Evolutionary conservation across 192 early-diverging fungal species (phyloP), one percentile per base, ranked within the genome.

Genomic region (Paraglomus brasilianum): DNA sequence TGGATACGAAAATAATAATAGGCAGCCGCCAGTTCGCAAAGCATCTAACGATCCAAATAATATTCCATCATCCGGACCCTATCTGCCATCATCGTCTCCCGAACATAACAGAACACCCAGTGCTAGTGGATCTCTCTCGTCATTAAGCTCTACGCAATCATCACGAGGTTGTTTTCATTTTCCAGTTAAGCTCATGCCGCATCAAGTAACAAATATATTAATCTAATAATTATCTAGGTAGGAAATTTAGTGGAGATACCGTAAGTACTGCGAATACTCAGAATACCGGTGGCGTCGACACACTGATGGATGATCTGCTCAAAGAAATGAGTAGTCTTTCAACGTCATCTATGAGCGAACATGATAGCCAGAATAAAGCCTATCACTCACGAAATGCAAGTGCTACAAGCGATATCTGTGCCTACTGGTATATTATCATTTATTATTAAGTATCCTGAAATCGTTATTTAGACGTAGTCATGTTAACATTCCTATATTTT

Each of bases 361-460:
- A 66, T 3, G 69, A 17, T 56, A 17, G 19, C 36, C 1, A 56
- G 15, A 21, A 1, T 6, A n/a, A n/a, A n/a, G 17, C 53, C 53
- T 14, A 19, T 45, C 42, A 56, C n/a, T n/a, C n/a, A 15, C 11
- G 45, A 1, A 53, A 53, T 24, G 46, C 21, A 22, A 56, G 21
- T 56, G 22, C 10, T 38, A 17, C 15, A 30, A 55, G 76, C 5
- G 69, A 76, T 49, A 74, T 72, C 41, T 88, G 86, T 69, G 81
- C 79, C 17, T 75, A 75, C 53, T 88, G 86, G 85, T 87, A 80
- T 62, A 74, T 41, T 75, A 44, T 17, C 47, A 42, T 19, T 41
- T 51, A 21, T 41, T 51, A 21, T 30, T 1, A 30, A 30, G 30
- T 30, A 30, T 30, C 30, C 3, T 30, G 30, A 1, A 11, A 49